Evolutionary conservation across 352 stramenopile species (phyloP), one percentile per base, ranked within the genome.

Genomic region (Globisporangium cystogenes): DNA sequence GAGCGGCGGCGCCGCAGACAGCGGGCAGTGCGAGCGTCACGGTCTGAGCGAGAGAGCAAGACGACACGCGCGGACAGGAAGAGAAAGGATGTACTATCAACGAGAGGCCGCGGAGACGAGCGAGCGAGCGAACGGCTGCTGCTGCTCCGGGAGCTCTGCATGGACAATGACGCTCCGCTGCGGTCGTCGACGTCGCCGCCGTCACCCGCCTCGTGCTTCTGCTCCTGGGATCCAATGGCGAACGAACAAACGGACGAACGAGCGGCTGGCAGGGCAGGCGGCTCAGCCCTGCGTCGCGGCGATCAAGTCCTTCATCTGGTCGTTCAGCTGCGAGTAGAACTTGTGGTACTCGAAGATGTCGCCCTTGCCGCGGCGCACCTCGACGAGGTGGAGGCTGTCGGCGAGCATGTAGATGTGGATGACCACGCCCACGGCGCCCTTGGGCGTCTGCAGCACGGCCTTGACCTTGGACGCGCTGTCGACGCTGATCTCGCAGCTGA

Each of bases 281-380:
- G 36, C 21, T n/a, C 41, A 57, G 7, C 18, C 26, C 23, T 49
- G 40, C 33, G 42, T 53, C 18, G 57, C 63, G 27, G 80, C 59
- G 52, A 92, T 94, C 52, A 94, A 62, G 60, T 93, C 82, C 65
- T 90, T 86, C 67, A 94, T 80, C 63, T 90, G 80, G 57, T 93
- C 82, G 64, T 87, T 92, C 58, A 94, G 67, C 68, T 91, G 82
- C 65, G 80, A 86, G 77, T 92, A 93, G 53, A 93, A 92, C 73
- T 93, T 93, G 79, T 92, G 76, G 70, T 93, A 95, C 70, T 93
- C 86, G 48, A 96, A 93, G 55, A 95, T 93, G 62, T 96, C 86
- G 40, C 87, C 87, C 71, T 95, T 96, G 51, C 82, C 87, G 58
- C 83, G 84, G 60, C 83, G 82, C 64, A 96, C 84, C 60, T 96